Base-by-base conservation (phyloP, 2,329 filamentous ascomycete species). In the Endocalyx cinctus region DNA sequence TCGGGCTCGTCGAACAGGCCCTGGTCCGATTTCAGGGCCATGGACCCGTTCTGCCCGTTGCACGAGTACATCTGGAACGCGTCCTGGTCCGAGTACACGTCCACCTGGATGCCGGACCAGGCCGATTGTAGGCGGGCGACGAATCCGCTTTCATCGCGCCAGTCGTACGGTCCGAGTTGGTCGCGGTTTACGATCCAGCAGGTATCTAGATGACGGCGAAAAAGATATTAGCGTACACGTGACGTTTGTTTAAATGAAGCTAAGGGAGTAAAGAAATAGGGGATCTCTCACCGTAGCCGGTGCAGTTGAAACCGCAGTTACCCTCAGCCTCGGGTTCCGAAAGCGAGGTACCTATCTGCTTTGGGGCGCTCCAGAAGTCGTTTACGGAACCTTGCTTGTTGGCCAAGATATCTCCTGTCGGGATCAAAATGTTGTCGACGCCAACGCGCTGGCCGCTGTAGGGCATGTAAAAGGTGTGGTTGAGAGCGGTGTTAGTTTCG, bases 11-110 rank as follows among this genome's bases (percentile, higher is more conserved):
- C 68, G 41, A 67, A 60, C 4, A 83, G 63, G 12, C 84, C 84
- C 58, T 88, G 84, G 0, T 77, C 82, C 40, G 66, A 65, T 67
- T 88, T 88, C 41, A 88, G 63, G 1, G 83, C 66, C 41, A 84
- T 62, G 2, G 70, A 70, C 47, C 86, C 86, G 61, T 94, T 80
- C 64, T 86, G 79, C 15, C 77, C 76, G 49, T 77, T 79, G 69
- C 89, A 96, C 42, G 77, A 80, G 69, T 94, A 96, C 50, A 96
- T 72, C 63, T 96, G 89, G 62, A 94, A 80, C 4, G 87, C 88
- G 10, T 84, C 78, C 65, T 95, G 88, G 63, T 95, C 87, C 6
- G 82, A 79, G 60, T 72, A 86, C 47, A 96, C 68, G 37, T 94
- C 84, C 37, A 96, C 55, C 55, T 79, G 77, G 58, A 96, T 95